phyloP scores from a whole-genome alignment of 805 yeast species.

The Zygoascus biomembranicola region DNA sequence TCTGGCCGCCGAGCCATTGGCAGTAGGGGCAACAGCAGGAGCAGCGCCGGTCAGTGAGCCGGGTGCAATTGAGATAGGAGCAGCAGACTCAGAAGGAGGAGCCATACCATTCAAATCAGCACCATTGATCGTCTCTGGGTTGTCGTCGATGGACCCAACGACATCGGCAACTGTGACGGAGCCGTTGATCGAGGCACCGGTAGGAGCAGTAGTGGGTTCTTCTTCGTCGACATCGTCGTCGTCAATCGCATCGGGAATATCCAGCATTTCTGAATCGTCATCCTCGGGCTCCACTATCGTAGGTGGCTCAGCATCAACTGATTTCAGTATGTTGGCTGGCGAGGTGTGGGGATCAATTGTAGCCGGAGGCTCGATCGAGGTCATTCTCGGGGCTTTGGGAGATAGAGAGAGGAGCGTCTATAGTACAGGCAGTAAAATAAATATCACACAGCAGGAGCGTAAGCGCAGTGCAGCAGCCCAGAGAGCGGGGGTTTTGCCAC shows the following conservation, averaged over 20 bases:
- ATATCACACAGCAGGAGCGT: background rate
- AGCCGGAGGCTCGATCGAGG: background rate
- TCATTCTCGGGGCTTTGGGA: background rate
- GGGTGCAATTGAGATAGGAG: slow-evolving; percentile 2
- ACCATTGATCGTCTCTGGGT: background rate
- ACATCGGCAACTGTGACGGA: background rate
- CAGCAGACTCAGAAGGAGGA: background rate
- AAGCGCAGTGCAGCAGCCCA: background rate
- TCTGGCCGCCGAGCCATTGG: background rate
- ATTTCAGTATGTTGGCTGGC: background rate
- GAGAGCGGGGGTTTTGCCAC: background rate
- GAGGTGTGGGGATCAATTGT: background rate
- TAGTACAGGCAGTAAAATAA: background rate
- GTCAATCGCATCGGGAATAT: background rate
- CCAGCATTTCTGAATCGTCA: background rate
- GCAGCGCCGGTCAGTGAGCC: slow-evolving; percentile 1
- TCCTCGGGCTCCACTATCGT: background rate
- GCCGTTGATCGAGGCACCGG: background rate
- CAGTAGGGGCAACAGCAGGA: background rate
- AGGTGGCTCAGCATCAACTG: background rate
- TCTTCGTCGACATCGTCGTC: background rate
- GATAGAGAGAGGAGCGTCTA: background rate
- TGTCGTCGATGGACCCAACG: background rate
- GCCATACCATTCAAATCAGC: background rate
- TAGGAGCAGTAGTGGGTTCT: background rate